Conservation (phyloP, 352 stramenopile species). For the Phytophthora pini region DNA sequence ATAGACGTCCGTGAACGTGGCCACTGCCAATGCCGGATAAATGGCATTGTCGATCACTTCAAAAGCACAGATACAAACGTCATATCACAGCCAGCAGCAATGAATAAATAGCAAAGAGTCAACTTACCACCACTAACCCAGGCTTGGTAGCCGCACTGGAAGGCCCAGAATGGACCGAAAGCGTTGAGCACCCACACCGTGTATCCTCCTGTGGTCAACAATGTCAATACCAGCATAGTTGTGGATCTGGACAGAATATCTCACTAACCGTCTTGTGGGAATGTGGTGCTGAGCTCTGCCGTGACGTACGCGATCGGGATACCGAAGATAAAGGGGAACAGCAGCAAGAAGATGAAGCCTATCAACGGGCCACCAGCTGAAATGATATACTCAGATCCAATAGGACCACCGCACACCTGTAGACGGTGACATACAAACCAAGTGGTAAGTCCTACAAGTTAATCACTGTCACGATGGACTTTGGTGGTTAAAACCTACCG, state of each 20-base stretch:
- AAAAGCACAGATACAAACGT: too few relatives aligned
- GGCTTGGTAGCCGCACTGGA: conserved; percentile 77
- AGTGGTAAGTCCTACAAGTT: too few relatives aligned
- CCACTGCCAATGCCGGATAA: conserved; percentile 86
- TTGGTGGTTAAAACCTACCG: conserved; percentile 25
- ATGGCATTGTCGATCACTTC: conserved; percentile 92
- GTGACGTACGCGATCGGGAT: conserved; percentile 93
- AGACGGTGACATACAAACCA: background rate
- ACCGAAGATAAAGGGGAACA: conserved; percentile 92
- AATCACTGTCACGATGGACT: background rate
- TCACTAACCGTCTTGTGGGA: conserved; percentile 74
- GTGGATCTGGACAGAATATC: background rate
- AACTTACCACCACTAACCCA: conserved; percentile 78
- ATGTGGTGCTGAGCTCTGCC: conserved; percentile 91
- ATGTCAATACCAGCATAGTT: conserved; percentile 15
- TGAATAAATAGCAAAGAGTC: too few relatives aligned
- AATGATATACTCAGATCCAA: conserved; percentile 55
- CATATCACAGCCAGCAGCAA: too few relatives aligned
- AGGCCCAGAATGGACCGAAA: conserved; percentile 90
- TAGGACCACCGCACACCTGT: conserved; percentile 41
- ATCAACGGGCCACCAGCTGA: conserved; percentile 64
- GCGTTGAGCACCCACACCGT: conserved; percentile 93
- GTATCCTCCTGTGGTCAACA: conserved; percentile 51
- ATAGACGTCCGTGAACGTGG: conserved; percentile 51
- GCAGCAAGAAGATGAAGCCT: conserved; percentile 84